Evolutionary conservation across 345 rosid genomes (phyloP), one percentile per base, ranked within the genome.

Genomic region (Dovyalis caffra): DNA sequence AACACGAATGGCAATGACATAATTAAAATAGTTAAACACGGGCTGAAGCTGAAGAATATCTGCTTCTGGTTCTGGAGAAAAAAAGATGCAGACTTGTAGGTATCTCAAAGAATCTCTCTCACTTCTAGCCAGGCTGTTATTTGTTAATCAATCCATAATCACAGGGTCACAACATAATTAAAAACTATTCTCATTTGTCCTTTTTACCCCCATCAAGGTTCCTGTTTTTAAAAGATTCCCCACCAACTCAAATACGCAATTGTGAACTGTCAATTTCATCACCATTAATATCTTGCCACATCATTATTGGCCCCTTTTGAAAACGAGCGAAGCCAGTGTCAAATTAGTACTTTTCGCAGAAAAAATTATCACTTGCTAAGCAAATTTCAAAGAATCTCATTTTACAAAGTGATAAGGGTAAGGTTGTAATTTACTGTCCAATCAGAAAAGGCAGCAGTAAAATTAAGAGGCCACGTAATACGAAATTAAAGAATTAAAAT

Each of bases 301-400:
- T 9, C 28, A 23, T 56, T 28, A 11, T 0, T 23, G 61, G 8
- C 61, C 26, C 26, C 28, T 18, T 14, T 43, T 43, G 49, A 43
- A 43, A 43, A 43, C 18, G 49, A 43, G 12, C 11, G 10, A 23
- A 56, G 61, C 15, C 28, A 23, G 61, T 23, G 61, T 9, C 61
- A 23, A 25, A 56, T 56, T 8, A 23, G 28, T 56, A 23, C 28
- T 56, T 56, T 25, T 12, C 6, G 7, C 61, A 2, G 28, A 8
- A 1, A 8, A 1, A 8, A 56, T 0, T 3, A 25, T 10, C 0
- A 4, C 11, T 10, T 0, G 14, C 61, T n/a, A 21, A n/a, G 60
- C 26, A 23, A 2, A n/a, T n/a, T 53, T 53, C 25, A n/a, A 53
- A n/a, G n/a, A 18, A 49, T 18, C 57, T 23, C 23, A 20, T 0